These are phyloP conservation scores for Fusarium temperatum DNA, from an alignment of 2,329 filamentous ascomycete species.

Conservation along the genomic window DNA sequence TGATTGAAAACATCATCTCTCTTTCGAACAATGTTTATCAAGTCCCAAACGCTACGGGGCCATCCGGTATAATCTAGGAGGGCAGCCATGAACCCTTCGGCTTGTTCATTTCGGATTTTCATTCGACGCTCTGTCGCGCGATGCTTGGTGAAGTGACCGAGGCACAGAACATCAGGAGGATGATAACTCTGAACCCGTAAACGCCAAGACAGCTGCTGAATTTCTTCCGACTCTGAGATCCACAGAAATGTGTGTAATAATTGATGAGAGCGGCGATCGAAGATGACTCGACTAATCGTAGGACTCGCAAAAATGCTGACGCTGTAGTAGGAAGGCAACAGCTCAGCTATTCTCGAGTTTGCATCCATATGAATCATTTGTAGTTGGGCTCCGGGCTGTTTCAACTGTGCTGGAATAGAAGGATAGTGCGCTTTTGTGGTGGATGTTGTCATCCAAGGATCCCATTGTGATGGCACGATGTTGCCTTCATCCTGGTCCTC, in stretches of 20 bases:
- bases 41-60: not conserved
- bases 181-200: not conserved
- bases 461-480: not conserved
- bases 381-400: too few relatives aligned
- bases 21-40: not conserved
- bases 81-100: not conserved
- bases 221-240: not conserved
- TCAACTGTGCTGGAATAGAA: not conserved
- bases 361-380: not conserved
- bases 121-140: not conserved
- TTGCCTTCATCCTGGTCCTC: not conserved
- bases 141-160: not conserved
- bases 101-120: not conserved
- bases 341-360: not conserved
- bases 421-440: not conserved
- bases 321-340: not conserved
- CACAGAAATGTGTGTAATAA: not conserved
- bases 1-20: not conserved
- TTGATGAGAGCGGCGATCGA: not conserved
- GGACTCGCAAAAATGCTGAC: not conserved
- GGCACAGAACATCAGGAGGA: not conserved
- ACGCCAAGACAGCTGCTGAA: not conserved
- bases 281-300: not conserved
- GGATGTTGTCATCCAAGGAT: not conserved
- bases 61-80: not conserved